Evolutionary conservation across 1,284 basidiomycete species (phyloP).

Genomic region (Ceratobasidium sp.): DNA sequence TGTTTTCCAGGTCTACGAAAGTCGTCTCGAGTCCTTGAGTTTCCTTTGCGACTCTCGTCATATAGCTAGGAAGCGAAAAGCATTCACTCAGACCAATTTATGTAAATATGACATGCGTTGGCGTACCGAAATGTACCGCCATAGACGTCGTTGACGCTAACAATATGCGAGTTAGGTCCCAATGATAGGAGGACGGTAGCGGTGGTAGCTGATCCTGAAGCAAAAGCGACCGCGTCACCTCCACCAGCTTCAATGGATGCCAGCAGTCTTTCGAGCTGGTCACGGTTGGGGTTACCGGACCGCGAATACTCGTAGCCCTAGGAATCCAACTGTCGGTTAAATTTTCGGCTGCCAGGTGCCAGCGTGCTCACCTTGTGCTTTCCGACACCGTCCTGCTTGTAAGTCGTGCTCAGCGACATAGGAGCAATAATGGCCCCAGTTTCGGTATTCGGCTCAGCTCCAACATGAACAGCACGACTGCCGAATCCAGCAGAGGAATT

Average conservation of each 20-base stretch:
- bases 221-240: slow-evolving; percentile 80
- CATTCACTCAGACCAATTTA: slow-evolving; percentile 7
- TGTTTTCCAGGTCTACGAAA: slow-evolving; percentile 86
- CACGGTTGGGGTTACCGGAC: slow-evolving; percentile 90
- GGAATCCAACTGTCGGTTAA: neutral
- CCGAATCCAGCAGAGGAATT: slow-evolving; percentile 30
- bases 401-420: slow-evolving; percentile 94
- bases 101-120: too few relatives aligned
- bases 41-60: slow-evolving; percentile 80
- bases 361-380: slow-evolving; percentile 74
- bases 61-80: slow-evolving; percentile 53
- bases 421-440: slow-evolving; percentile 93
- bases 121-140: slow-evolving; percentile 90
- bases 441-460: slow-evolving; percentile 78
- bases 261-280: slow-evolving; percentile 77
- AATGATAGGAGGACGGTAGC: slow-evolving; percentile 87
- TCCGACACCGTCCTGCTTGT: slow-evolving; percentile 87
- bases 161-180: slow-evolving; percentile 80
- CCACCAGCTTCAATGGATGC: slow-evolving; percentile 83
- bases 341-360: neutral
- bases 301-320: slow-evolving; percentile 93
- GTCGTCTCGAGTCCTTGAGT: slow-evolving; percentile 82
- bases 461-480: slow-evolving; percentile 74
- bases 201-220: slow-evolving; percentile 89
- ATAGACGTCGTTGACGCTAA: slow-evolving; percentile 93